Evolutionary conservation across 2,329 filamentous ascomycete genomes (phyloP).

Genomic region (Fusarium sp.): DNA sequence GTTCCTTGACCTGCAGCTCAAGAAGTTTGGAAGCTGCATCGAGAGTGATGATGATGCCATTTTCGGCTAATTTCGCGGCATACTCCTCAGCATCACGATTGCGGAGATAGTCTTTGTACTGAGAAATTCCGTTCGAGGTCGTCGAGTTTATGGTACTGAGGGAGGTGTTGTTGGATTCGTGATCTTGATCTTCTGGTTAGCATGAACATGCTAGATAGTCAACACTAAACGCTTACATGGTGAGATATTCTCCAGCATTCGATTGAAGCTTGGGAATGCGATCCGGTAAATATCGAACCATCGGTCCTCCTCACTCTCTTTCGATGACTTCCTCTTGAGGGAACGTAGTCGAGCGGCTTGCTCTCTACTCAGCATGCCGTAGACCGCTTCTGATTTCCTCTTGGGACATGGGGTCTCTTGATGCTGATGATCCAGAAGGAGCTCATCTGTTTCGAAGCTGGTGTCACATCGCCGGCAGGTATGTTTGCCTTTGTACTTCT

Average conservation of each 20-base stretch:
- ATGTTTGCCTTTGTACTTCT: background rate
- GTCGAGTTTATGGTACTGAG: background rate
- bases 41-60: background rate
- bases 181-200: background rate
- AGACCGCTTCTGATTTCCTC: fast-evolving
- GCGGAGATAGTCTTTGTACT: background rate
- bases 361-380: background rate
- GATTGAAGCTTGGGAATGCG: background rate
- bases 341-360: background rate
- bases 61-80: background rate
- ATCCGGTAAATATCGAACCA: background rate
- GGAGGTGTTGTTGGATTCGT: background rate
- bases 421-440: background rate
- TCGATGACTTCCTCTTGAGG: background rate
- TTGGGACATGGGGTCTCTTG: background rate
- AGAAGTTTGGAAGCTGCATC: background rate
- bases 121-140: background rate
- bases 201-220: background rate
- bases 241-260: fast-evolving
- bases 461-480: background rate
- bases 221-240: background rate
- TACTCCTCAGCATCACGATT: background rate
- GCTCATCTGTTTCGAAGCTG: background rate
- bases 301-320: background rate
- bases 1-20: background rate